These are phyloP conservation scores for Tulasnella sp. DNA, from an alignment of 768 basidiomycete genomes.

Conservation along the genomic window DNA sequence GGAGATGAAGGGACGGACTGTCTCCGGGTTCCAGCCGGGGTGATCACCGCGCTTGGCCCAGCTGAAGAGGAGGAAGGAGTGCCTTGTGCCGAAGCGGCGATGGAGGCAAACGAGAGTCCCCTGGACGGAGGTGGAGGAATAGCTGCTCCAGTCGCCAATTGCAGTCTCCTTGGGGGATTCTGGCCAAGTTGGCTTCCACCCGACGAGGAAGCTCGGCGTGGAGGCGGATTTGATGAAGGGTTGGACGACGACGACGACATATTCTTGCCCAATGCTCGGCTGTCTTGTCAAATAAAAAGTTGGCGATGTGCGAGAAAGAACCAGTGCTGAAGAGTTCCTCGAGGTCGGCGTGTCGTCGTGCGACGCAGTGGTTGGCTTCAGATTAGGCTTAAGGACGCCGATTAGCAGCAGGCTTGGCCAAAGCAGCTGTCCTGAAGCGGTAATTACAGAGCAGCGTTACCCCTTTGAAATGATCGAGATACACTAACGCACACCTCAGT, in stretches of 20 bases:
- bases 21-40: background rate
- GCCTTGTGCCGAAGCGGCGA: background rate
- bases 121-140: background rate
- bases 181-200: background rate
- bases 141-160: background rate
- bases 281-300: too few species aligned
- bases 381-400: too few species aligned
- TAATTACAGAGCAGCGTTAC: background rate
- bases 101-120: background rate
- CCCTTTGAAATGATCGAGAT: background rate
- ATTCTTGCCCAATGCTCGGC: background rate
- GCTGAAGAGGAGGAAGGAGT: background rate
- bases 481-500: background rate
- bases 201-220: background rate
- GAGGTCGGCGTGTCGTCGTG: too few species aligned
- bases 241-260: background rate
- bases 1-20: background rate
- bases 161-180: background rate
- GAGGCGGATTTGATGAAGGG: background rate
- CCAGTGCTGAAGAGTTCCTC: background rate
- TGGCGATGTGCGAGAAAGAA: background rate
- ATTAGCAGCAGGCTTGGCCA: too few species aligned
- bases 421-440: background rate
- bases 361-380: too few species aligned
- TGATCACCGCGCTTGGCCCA: background rate